Percentiles rank a stretch among this genome's conserved stretches.
Conservation (phyloP, 2,329 filamentous ascomycete species). For the Paecilomyces dactylethromorphus region DNA sequence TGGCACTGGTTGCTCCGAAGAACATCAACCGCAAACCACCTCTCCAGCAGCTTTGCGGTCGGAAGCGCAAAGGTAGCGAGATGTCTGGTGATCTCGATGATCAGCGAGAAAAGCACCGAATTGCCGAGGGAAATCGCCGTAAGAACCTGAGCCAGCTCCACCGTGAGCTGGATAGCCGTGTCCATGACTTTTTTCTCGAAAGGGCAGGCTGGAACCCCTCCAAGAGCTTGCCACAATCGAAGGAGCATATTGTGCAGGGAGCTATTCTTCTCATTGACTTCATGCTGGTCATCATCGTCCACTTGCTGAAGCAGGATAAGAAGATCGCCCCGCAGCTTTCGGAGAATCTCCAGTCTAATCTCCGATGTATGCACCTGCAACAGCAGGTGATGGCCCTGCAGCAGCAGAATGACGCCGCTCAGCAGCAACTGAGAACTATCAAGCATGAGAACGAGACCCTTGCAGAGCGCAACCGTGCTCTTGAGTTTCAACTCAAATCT, state of each 20-base stretch:
- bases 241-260: conserved; percentile 34
- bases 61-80: conserved; percentile 31
- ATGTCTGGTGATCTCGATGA: conserved; percentile 26
- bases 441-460: conserved; percentile 30
- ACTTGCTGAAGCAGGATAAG: conserved; percentile 28
- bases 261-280: conserved; percentile 33
- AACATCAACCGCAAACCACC: conserved; percentile 33
- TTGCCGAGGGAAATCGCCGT: conserved; percentile 33
- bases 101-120: conserved; percentile 34
- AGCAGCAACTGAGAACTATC: conserved; percentile 26
- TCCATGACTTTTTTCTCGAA: conserved; percentile 33
- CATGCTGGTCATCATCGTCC: conserved; percentile 29
- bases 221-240: conserved; percentile 34
- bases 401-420: conserved; percentile 27
- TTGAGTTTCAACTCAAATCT: conserved; percentile 32
- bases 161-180: conserved; percentile 29
- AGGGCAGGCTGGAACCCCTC: conserved; percentile 34
- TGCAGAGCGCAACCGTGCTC: conserved; percentile 27
- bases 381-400: conserved; percentile 27
- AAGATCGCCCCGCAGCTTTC: conserved; percentile 28
- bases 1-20: conserved; percentile 27
- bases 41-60: conserved; percentile 32
- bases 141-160: conserved; percentile 35
- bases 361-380: conserved; percentile 34
- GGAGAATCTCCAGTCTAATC: conserved; percentile 31